A percentile compares a stretch with the other conserved stretches of the same genome.
These are phyloP conservation scores for Mucor lusitanicus DNA, from an alignment of 371 early-diverging fungal species.

Conservation along the genomic window DNA sequence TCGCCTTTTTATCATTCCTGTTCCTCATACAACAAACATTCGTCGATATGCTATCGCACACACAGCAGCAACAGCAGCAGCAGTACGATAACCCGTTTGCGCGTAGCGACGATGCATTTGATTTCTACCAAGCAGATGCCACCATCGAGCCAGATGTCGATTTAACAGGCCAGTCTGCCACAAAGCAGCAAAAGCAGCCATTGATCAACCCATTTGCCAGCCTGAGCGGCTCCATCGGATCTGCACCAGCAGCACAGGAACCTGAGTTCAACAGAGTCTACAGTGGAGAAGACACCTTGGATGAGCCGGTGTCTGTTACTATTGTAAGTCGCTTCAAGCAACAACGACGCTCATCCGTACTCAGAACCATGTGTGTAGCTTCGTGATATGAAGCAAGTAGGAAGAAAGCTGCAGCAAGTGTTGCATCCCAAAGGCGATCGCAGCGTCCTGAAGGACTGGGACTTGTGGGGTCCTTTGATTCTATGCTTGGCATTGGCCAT, in stretches of 20 bases:
- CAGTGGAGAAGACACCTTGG: slow-evolving; percentile 71
- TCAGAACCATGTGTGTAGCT: slow-evolving; percentile 54
- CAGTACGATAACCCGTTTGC: slow-evolving; percentile 31
- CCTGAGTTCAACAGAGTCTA: slow-evolving; percentile 5
- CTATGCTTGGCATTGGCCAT: slow-evolving; percentile 86
- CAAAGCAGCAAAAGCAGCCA: slow-evolving; percentile 19
- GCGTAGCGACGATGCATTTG: slow-evolving; percentile 15
- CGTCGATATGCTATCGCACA: slow-evolving; percentile 8
- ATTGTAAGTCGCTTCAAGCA: slow-evolving; percentile 54
- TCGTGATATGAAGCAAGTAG: slow-evolving; percentile 75
- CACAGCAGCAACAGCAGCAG: slow-evolving; percentile 8
- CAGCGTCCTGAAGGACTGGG: slow-evolving; percentile 85
- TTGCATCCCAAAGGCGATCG: slow-evolving; percentile 66
- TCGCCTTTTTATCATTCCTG: not conserved
- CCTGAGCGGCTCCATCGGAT: slow-evolving; percentile 17
- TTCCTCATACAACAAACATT: not conserved
- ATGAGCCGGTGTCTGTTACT: slow-evolving; percentile 87
- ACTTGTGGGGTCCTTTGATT: slow-evolving; percentile 94
- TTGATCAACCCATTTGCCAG: slow-evolving; percentile 19
- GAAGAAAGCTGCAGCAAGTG: slow-evolving; percentile 73
- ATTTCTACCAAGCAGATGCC: slow-evolving; percentile 19
- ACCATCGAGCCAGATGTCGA: slow-evolving; percentile 33
- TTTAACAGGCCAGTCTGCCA: slow-evolving; percentile 34
- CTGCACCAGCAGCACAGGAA: not conserved
- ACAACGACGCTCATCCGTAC: not conserved